Evolutionary conservation across 2,329 filamentous ascomycete species (phyloP), one percentile per base, ranked within the genome.

Genomic region (Venturia pyrina): DNA sequence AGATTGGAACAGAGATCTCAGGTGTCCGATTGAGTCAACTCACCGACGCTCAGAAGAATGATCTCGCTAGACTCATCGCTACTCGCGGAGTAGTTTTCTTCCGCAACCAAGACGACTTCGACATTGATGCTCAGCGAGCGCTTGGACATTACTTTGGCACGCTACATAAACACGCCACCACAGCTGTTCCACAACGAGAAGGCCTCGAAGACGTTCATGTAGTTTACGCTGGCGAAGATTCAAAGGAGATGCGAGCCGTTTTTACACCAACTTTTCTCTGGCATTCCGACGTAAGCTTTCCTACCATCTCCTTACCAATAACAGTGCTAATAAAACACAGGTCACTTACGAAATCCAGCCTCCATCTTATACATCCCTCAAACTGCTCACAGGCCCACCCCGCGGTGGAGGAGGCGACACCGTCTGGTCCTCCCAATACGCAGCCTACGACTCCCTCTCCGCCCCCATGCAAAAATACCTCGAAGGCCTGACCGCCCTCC

Each of bases 291-390:
- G 88, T 96, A 1, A 90, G 89, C 21, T 13, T 56, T 19, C 50
- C 15, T 13, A 15, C 10, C 28, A 71, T 78, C 69, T 17, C n/a
- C 28, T 13, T 7, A 28, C 61, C 56, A 13, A 57, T 66, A 34
- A 17, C 24, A 15, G 7, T 13, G 3, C 50, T 56, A 28, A 56
- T 17, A 40, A 40, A 34, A 40, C 44, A 48, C 48, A 82, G 75
- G 81, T 84, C 15, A 84, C 83, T 0, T 96, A 96, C 74, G 93
- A 96, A 79, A 80, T 85, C 69, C 92, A 97, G 77, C 91, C 92
- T 1, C 91, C 92, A 0, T 91, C 91, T 40, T 96, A 91, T 0
- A 96, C 93, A 0, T 96, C 96, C 77, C 77, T 96, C 43, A 96
- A 96, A 73, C 82, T 92, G 62, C 83, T 97, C 21, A 91, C 96